Conservation (phyloP, 306 rosid genomes). For the Medicago arabica region DNA sequence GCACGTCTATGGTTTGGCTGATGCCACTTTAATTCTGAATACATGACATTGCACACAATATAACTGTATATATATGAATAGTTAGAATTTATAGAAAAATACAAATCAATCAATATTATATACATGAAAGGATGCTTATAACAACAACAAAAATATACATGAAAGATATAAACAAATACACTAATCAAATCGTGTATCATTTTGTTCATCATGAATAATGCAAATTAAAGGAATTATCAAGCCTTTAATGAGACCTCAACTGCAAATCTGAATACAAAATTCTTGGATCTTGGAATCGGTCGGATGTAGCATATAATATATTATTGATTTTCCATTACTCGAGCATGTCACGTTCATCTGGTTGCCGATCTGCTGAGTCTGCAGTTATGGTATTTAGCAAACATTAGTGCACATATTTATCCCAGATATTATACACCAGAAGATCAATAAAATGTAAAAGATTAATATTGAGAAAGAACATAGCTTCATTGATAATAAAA, state of each 20-base stretch:
- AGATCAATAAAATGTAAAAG: too few species aligned
- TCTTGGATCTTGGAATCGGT: slow-evolving; percentile 65
- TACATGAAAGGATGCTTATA: not conserved
- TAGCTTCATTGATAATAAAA: too few species aligned
- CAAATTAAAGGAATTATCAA: not conserved
- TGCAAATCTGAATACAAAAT: slow-evolving; percentile 70
- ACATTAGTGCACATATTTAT: not conserved
- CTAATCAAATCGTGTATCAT: not conserved
- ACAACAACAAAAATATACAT: not conserved
- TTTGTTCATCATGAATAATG: slow-evolving; percentile 4
- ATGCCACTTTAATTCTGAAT: too few species aligned
- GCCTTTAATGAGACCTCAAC: slow-evolving; percentile 49
- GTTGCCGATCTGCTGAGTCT: slow-evolving; percentile 70
- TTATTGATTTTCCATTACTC: slow-evolving; percentile 63
- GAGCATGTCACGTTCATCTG: slow-evolving; percentile 82
- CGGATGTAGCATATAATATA: slow-evolving; percentile 52
- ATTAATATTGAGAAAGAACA: too few species aligned
- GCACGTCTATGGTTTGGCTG: too few species aligned
- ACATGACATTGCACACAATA: too few species aligned
- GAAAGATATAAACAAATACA: slow-evolving; percentile 20
- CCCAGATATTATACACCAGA: too few species aligned
- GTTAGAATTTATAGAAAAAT: too few species aligned
- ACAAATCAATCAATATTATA: too few species aligned
- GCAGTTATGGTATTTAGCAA: slow-evolving; percentile 45
- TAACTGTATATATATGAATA: too few species aligned